Base-by-base conservation (phyloP, 306 rosid species). In the Prunus fruticosa region DNA sequence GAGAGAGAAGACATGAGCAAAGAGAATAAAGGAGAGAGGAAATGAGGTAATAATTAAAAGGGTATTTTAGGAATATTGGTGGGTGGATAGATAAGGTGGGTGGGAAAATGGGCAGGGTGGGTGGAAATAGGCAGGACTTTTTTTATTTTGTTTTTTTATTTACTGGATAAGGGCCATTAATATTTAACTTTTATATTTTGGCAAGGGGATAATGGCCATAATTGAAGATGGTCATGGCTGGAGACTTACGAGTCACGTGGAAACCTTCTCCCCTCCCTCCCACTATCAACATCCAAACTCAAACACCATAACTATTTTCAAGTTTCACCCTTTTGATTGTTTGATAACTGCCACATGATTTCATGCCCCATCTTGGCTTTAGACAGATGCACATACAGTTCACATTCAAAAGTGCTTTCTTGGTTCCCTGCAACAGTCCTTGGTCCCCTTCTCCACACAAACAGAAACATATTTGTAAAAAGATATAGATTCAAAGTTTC, bases 341-440 rank as follows among this genome's bases (percentile, higher is more conserved):
- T 58, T 3, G 64, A 75, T 80, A 85, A 68, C 83, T 28, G 82
- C 90, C 91, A 87, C 89, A 76, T 74, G 79, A 85, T 79, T 83
- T 78, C 82, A 72, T 52, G 81, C 80, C 72, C 77, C 66, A 71
- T 27, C 23, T 68, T 8, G 30, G n/a, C 38, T 67, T 63, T 63
- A 19, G 62, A 71, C 41, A 43, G 58, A 22, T 56, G 10, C 20
- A 52, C 56, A 50, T 49, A 52, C 65, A 67, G 46, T 75, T 58
- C 76, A 60, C 54, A 71, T 76, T 69, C 76, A 75, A 86, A 91
- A 86, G 91, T 74, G 86, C 75, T 89, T 88, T 91, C 83, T 89
- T 87, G 90, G 88, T 84, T 86, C 84, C 86, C 82, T 84, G 84
- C 85, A 80, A 81, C 75, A 43, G 19, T 71, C 22, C 28, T 84